Evolutionary conservation across 192 early-diverging fungal genomes (phyloP).

Genomic region (Podochytrium sp.): DNA sequence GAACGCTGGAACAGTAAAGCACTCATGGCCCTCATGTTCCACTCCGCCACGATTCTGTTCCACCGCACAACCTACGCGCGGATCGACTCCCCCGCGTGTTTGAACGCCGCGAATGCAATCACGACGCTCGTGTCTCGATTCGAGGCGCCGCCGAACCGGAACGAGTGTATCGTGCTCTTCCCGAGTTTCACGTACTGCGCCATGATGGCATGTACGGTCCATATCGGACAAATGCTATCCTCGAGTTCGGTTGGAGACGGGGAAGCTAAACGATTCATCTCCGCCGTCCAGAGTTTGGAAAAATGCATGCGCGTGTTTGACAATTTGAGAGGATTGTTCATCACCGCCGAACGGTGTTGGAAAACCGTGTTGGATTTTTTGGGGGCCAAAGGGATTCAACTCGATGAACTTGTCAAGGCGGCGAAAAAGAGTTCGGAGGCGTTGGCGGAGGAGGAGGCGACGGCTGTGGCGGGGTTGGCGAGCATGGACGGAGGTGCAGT

Average conservation of each 20-base stretch:
- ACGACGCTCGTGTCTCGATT: slow-evolving; percentile 21
- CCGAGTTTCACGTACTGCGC: slow-evolving; percentile 28
- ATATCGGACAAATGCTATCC: slow-evolving; percentile 16
- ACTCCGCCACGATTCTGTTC: slow-evolving; percentile 29
- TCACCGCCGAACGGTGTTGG: slow-evolving; percentile 21
- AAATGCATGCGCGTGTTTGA: slow-evolving; percentile 28
- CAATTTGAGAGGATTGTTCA: slow-evolving; percentile 16
- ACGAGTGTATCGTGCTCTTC: slow-evolving; percentile 31
- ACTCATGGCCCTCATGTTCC: slow-evolving; percentile 33
- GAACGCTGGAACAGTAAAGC: slow-evolving; percentile 25
- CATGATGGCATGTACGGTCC: slow-evolving; percentile 30
- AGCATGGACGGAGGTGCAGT: too few species aligned
- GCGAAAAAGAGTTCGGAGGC: neutral
- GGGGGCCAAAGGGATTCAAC: slow-evolving; percentile 22
- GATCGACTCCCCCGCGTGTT: slow-evolving; percentile 20
- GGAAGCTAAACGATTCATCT: neutral
- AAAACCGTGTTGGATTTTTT: slow-evolving; percentile 31
- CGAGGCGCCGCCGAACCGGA: neutral
- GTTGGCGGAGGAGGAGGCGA: neutral
- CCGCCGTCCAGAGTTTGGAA: slow-evolving; percentile 3
- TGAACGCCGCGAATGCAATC: slow-evolving; percentile 14
- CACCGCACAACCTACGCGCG: slow-evolving; percentile 17
- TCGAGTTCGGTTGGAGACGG: neutral
- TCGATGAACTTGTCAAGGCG: slow-evolving; percentile 19
- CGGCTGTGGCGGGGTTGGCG: neutral